Base-by-base conservation (phyloP, 495 filamentous ascomycete genomes). In the Podospora didyma region DNA sequence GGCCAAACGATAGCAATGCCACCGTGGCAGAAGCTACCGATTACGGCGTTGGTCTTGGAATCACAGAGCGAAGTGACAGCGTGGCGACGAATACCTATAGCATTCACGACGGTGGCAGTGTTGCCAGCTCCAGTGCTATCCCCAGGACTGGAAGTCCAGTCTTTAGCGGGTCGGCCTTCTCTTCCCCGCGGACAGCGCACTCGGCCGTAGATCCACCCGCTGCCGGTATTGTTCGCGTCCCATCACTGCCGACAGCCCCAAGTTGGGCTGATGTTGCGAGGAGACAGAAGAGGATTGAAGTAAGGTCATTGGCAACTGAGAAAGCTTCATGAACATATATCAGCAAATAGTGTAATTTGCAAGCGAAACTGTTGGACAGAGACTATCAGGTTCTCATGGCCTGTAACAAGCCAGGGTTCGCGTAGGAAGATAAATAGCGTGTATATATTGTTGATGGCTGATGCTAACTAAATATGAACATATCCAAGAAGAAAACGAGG, bases 251-350 rank as follows among this genome's bases (percentile, higher is more conserved):
- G 9, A 72, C 67, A 28, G 65, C 57, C 1, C 53, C 63, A 50
- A 72, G 69, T 35, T 72, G 69, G 69, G 69, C 69, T 9, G 69
- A 69, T 49, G 65, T 72, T 3, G 67, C 65, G 10, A 50, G 28
- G 23, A 59, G 57, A 49, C 39, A 42, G 39, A 42, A 14, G 39
- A 42, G 5, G 39, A 14, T 9, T 3, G 26, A 31, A 31, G 26
- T 31, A 3, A 31, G 26, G 26, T 31, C 26, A n/a, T n/a, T n/a
- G n/a, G n/a, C n/a, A 31, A 31, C 3, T 31, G 26, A 31, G 26
- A 31, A 4, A 31, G 26, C 26, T 4, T 3, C 26, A 4, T 31
- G 26, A 31, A 31, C 26, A 31, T n/a, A n/a, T n/a, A n/a, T n/a
- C n/a, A n/a, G n/a, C n/a, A n/a, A n/a, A n/a, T n/a, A n/a, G n/a